phyloP scores from a whole-genome alignment of 768 basidiomycete genomes.

The Coprinopsis marcescibilis region DNA sequence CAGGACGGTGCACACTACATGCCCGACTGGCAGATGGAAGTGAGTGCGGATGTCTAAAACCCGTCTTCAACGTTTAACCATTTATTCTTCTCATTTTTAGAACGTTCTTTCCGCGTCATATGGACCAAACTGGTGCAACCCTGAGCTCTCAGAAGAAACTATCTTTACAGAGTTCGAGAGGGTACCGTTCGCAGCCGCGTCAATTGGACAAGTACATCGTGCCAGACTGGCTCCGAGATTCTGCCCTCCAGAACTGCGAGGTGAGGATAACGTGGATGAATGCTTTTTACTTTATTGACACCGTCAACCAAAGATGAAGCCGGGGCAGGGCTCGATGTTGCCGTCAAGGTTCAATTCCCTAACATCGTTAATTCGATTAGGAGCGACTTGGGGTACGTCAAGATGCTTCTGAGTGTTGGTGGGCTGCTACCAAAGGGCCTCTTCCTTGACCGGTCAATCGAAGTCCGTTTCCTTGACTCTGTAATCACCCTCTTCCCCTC shows the following conservation, averaged over 20 bases:
- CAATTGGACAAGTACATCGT: constrained; percentile 92
- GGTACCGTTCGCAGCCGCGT: constrained; percentile 90
- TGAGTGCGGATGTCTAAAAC: constrained; percentile 21
- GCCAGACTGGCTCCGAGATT: constrained; percentile 53
- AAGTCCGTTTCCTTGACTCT: constrained; percentile 33
- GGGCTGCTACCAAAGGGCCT: constrained; percentile 80
- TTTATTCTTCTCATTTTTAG: constrained; percentile 24
- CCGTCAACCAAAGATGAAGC: neutral
- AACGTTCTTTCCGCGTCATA: constrained; percentile 72
- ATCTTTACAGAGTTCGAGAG: constrained; percentile 74
- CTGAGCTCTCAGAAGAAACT: constrained; percentile 19
- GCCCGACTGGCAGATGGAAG: constrained; percentile 99
- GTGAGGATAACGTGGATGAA: constrained; percentile 12
- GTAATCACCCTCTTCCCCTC: neutral
- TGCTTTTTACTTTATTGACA: neutral
- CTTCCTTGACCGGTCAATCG: constrained; percentile 83
- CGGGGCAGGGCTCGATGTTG: constrained; percentile 20
- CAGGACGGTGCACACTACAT: constrained; percentile 98
- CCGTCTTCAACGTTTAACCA: neutral
- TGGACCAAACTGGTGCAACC: constrained; percentile 59
- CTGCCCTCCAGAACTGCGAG: constrained; percentile 50
- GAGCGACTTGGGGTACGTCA: constrained; percentile 84
- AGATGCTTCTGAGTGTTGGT: constrained; percentile 74
- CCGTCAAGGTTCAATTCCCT: constrained; percentile 93
- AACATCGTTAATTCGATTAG: constrained; percentile 82